Evolutionary conservation across 805 yeast genomes (phyloP).

Genomic region (Wickerhamomyces alni): DNA sequence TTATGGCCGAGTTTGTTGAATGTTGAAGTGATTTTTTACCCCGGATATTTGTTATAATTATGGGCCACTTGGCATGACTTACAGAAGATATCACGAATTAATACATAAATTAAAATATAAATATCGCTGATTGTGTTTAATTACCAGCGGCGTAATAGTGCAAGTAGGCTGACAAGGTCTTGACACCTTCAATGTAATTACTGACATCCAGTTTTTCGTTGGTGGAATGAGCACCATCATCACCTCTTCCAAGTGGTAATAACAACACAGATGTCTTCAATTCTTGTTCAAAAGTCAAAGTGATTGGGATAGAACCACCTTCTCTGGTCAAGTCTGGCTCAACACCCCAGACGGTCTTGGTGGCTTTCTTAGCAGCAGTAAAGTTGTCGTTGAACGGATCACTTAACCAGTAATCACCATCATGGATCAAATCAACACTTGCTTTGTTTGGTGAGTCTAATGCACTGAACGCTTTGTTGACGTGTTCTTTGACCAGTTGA

Average conservation of each 20-base stretch:
- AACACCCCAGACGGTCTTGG: slow-evolving; percentile 89
- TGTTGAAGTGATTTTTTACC: too few relatives aligned
- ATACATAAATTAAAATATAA: too few relatives aligned
- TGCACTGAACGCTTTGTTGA: slow-evolving; percentile 56
- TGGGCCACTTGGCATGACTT: too few relatives aligned
- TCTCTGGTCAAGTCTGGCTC: slow-evolving; percentile 98
- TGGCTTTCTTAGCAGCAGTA: slow-evolving; percentile 91
- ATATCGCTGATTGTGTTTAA: not conserved
- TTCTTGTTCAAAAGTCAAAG: slow-evolving; percentile 85
- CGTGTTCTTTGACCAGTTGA: slow-evolving; percentile 66
- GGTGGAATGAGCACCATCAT: slow-evolving; percentile 98
- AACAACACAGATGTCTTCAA: slow-evolving; percentile 80
- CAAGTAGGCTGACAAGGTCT: slow-evolving; percentile 88
- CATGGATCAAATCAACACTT: slow-evolving; percentile 77
- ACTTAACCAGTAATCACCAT: slow-evolving; percentile 94
- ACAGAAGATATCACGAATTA: not conserved
- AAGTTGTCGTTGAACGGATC: slow-evolving; percentile 91
- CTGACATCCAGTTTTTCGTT: slow-evolving; percentile 88
- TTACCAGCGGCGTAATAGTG: slow-evolving; percentile 60
- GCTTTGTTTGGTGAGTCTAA: slow-evolving; percentile 74
- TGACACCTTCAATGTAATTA: slow-evolving; percentile 90
- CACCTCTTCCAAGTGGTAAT: slow-evolving; percentile 98
- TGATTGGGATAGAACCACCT: slow-evolving; percentile 98
- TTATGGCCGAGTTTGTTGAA: too few relatives aligned
- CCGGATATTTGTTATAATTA: too few relatives aligned